Conservation (phyloP, 805 yeast genomes). For the Lipomyces starkeyi region DNA sequence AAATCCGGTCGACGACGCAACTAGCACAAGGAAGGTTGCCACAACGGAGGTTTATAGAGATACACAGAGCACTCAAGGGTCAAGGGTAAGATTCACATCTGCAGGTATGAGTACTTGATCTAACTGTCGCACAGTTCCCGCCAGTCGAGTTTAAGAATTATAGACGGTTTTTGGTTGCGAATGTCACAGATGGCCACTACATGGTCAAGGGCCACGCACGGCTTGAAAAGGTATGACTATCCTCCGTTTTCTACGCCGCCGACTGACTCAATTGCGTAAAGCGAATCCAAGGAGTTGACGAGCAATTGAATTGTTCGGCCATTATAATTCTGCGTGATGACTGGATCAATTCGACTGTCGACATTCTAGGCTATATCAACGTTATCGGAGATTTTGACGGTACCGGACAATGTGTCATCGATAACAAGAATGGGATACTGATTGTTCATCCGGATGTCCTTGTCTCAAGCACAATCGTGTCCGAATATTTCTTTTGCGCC, state of each 20-base stretch:
- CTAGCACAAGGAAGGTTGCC: not conserved
- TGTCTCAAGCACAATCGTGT: constrained; percentile 79
- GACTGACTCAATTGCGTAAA: not conserved
- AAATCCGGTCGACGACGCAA: not conserved
- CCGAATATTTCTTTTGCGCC: constrained; percentile 75
- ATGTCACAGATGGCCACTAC: constrained; percentile 12
- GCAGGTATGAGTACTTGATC: not conserved
- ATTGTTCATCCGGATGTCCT: constrained; percentile 84
- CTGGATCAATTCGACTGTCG: constrained; percentile 42
- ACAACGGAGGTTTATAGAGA: not conserved
- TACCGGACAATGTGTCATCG: constrained; percentile 43
- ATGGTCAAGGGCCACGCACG: constrained; percentile 5
- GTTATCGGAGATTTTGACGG: constrained; percentile 42
- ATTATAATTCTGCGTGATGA: constrained; percentile 39
- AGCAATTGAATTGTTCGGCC: not conserved
- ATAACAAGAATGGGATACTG: constrained; percentile 62
- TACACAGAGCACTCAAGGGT: not conserved
- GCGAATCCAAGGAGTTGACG: constrained; percentile 4
- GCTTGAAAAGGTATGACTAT: constrained; percentile 6
- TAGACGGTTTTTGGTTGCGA: constrained; percentile 7
- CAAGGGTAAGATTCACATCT: not conserved
- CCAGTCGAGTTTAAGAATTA: constrained; percentile 4
- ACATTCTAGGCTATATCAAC: constrained; percentile 45
- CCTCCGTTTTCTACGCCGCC: not conserved
- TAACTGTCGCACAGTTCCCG: constrained; percentile 5